Conservation (phyloP, 306 rosid genomes). For the Sindora glabra region DNA sequence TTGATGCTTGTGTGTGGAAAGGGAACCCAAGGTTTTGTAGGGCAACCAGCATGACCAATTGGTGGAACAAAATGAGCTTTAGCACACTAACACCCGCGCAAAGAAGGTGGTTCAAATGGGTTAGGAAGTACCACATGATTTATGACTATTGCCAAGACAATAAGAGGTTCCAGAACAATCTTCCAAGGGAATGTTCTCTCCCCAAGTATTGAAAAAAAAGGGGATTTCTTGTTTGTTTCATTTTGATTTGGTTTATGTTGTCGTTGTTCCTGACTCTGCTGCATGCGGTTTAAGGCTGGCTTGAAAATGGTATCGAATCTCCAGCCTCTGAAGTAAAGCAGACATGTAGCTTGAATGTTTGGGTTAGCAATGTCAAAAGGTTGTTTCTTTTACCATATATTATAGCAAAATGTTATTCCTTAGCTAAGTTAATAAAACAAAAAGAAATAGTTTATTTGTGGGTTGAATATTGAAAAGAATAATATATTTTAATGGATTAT, state of each 20-base stretch:
- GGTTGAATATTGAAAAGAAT: too few species aligned
- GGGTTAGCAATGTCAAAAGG: neutral
- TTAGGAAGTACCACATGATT: constrained; percentile 60
- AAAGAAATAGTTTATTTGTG: neutral
- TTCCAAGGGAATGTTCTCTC: constrained; percentile 81
- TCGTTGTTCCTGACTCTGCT: neutral
- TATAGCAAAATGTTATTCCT: neutral
- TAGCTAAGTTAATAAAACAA: neutral
- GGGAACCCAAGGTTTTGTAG: constrained; percentile 84
- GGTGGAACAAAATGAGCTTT: constrained; percentile 67
- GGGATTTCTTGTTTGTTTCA: neutral
- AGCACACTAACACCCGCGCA: constrained; percentile 43
- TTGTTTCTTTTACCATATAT: neutral
- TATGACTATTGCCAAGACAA: constrained; percentile 78
- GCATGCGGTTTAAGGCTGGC: neutral
- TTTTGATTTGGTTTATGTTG: neutral
- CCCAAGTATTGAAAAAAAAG: constrained; percentile 53
- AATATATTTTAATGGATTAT: too few species aligned
- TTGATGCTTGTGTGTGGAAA: constrained; percentile 78
- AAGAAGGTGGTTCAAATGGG: constrained; percentile 80
- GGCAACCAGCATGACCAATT: constrained; percentile 43
- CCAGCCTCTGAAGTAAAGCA: constrained; percentile 22
- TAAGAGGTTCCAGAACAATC: constrained; percentile 57
- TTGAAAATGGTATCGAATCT: constrained; percentile 6
- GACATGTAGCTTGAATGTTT: neutral